These are phyloP conservation scores for Talaromyces funiculosus DNA, from an alignment of 2,329 filamentous ascomycete species.

Conservation along the genomic window DNA sequence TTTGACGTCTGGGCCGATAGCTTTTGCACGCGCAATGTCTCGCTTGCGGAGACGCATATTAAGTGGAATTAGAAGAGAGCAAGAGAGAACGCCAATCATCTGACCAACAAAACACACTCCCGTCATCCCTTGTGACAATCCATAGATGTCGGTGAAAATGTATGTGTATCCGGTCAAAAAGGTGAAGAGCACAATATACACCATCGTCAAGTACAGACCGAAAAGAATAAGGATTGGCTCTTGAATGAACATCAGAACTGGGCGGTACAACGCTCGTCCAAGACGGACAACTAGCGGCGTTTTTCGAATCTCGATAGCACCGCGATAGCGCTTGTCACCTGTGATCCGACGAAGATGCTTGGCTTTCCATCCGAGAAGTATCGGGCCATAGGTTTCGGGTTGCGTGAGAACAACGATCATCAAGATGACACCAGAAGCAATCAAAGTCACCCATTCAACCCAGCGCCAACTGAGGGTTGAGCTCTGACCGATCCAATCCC, in stretches of 20 bases:
- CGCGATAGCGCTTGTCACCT: constrained; percentile 43
- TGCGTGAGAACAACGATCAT: constrained; percentile 38
- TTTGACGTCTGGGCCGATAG: constrained; percentile 26
- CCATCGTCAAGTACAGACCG: constrained; percentile 23
- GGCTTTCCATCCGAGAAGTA: constrained; percentile 44
- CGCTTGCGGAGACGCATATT: constrained; percentile 41
- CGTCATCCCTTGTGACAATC: constrained; percentile 40
- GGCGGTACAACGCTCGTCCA: constrained; percentile 42
- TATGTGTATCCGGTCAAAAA: constrained; percentile 44
- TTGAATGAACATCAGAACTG: constrained; percentile 44
- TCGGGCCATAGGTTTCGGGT: constrained; percentile 48
- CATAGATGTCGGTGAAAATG: constrained; percentile 47
- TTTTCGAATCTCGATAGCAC: constrained; percentile 42
- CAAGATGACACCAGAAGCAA: constrained; percentile 32
- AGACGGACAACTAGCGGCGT: constrained; percentile 36
- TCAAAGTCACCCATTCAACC: constrained; percentile 42
- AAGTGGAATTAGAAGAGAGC: constrained; percentile 38
- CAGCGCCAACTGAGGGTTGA: constrained; percentile 42
- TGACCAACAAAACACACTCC: constrained; percentile 47
- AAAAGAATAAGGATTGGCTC: constrained; percentile 33
- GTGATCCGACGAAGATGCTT: constrained; percentile 36
- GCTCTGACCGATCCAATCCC: constrained; percentile 40
- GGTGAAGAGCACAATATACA: constrained; percentile 30
- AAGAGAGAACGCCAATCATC: constrained; percentile 37
- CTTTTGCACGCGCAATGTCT: constrained; percentile 39